Conservation (phyloP, 345 rosid species). For the Combretum micranthum region DNA sequence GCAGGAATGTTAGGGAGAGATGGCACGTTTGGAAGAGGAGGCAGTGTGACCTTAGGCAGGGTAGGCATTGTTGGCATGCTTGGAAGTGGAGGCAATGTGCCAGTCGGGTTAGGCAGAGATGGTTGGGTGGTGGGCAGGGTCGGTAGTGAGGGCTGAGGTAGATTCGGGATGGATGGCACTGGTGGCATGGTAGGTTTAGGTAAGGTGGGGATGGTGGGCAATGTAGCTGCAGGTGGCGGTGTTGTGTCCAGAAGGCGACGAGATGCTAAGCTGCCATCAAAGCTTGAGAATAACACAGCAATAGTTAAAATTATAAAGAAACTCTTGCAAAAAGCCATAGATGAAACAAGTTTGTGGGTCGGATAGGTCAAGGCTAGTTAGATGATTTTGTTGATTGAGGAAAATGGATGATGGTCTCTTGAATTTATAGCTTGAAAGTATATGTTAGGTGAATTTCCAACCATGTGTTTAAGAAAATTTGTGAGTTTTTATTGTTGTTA, state of each 20-base stretch:
- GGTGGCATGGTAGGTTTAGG: constrained; percentile 4
- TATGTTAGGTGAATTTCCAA: constrained; percentile 2
- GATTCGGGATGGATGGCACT: constrained; percentile 1
- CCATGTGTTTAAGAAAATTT: constrained; percentile 6
- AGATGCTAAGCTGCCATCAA: constrained; percentile 15
- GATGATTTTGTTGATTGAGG: neutral
- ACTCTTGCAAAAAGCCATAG: constrained; percentile 8
- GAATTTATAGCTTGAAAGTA: constrained; percentile 2
- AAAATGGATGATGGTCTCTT: neutral
- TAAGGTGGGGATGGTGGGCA: constrained; percentile 10
- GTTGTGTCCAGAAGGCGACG: constrained; percentile 20
- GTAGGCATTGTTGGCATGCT: constrained; percentile 9
- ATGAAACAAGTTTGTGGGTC: neutral
- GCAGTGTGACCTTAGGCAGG: constrained; percentile 8
- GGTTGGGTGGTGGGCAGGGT: constrained; percentile 12
- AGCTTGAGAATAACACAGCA: constrained; percentile 12
- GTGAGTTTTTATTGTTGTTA: neutral
- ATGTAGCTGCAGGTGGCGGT: constrained; percentile 14
- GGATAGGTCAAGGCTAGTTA: neutral
- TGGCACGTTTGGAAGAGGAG: constrained; percentile 3
- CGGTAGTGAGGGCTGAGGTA: constrained; percentile 3
- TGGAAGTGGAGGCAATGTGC: constrained; percentile 15
- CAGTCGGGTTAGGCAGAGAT: constrained; percentile 14
- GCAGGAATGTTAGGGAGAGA: constrained; percentile 8
- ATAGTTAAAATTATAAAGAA: constrained; percentile 5